These are phyloP conservation scores for Aureobasidium sp. DNA, from an alignment of 2,329 filamentous ascomycete genomes.

Conservation along the genomic window DNA sequence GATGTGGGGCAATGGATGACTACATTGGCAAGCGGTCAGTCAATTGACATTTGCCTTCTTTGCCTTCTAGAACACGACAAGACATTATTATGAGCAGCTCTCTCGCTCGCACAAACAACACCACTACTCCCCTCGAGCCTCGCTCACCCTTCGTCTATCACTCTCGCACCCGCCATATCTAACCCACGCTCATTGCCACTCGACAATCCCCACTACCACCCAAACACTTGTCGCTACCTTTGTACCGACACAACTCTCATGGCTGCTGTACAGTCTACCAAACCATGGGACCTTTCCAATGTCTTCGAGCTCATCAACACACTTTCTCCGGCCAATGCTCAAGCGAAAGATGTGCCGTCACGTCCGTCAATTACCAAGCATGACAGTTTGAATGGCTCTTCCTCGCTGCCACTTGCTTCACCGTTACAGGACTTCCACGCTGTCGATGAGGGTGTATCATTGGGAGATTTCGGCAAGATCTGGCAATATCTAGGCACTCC, in stretches of 20 bases:
- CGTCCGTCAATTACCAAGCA: conserved; percentile 9
- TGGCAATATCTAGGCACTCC: conserved; percentile 38
- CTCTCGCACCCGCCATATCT: background rate
- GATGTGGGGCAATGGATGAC: conserved; percentile 11
- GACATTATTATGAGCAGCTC: conserved; percentile 3
- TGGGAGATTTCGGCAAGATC: conserved; percentile 43
- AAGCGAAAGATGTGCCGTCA: background rate
- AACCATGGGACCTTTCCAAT: conserved; percentile 42
- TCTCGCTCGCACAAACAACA: background rate
- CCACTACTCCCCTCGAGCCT: background rate
- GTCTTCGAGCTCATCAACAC: conserved; percentile 37
- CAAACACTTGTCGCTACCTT: background rate
- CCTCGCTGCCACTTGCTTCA: conserved; percentile 6
- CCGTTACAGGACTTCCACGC: background rate
- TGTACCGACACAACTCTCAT: conserved; percentile 18
- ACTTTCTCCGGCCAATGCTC: conserved; percentile 15
- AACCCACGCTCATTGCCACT: conserved; percentile 3
- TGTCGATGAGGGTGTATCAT: conserved; percentile 18
- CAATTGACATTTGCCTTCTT: conserved; percentile 2
- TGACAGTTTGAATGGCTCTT: conserved; percentile 4
- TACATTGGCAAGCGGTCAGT: background rate
- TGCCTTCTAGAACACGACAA: background rate
- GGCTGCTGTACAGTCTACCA: conserved; percentile 27
- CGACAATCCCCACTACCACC: background rate
- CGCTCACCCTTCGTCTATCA: background rate